Base-by-base conservation (phyloP, 805 yeast genomes). In the Isabelozyma heimii region DNA sequence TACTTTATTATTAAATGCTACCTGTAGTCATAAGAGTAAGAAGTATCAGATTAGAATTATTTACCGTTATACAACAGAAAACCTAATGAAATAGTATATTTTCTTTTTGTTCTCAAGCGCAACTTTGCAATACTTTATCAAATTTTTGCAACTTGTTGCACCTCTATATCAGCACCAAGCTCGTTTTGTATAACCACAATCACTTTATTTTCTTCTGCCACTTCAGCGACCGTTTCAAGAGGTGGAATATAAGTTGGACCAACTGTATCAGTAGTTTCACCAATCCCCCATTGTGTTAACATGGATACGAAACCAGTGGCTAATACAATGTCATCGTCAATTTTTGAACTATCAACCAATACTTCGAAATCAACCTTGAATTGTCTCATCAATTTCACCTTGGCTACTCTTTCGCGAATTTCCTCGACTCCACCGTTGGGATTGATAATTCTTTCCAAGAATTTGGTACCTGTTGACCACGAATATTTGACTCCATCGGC, bases 211-310 rank as follows among this genome's bases (percentile, higher is more conserved):
- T 59, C 61, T 51, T 55, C 59, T 46, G 51, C 58, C 28, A 58
- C 48, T 54, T 54, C 47, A 9, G 46, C 30, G 16, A 37, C 44
- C 10, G 44, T 7, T 10, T 5, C 40, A 13, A 43, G 48, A 3
- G 50, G 44, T 9, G 59, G 54, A 42, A 68, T 51, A 49, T 40
- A 63, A 7, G 83, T 77, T 24, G 84, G 84, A 14, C 84, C 84
- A 42, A 75, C 69, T 24, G 84, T 79, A 46, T 73, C 76, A 13
- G 83, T 79, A 51, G 66, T 67, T 59, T 73, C 80, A 45, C 83
- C 84, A 44, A 71, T 61, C 17, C 83, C 82, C 89, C 89, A 83
- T 63, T 82, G 83, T n/a, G 86, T 80, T 67, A 80, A 69, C 84
- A 83, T 82, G 15, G 85, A 73, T 47, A 81, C 63, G 55, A 83